A percentile compares a stretch with the other conserved stretches of the same genome.
These are phyloP conservation scores for Russula olivacea DNA, from an alignment of 768 basidiomycete species.

Conservation along the genomic window DNA sequence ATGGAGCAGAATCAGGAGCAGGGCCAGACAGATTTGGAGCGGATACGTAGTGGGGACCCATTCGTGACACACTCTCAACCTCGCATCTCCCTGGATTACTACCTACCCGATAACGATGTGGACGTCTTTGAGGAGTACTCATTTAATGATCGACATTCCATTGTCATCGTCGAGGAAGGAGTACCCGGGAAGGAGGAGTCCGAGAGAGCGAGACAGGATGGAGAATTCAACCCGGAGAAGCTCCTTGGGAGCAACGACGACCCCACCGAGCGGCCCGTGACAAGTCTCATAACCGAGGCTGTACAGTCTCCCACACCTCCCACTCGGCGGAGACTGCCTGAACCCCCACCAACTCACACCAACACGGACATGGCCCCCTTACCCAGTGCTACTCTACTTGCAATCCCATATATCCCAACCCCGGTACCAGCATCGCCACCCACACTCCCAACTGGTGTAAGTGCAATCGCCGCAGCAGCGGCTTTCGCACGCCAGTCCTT, in stretches of 20 bases:
- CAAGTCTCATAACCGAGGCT: constrained; percentile 62
- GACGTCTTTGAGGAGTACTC: constrained; percentile 93
- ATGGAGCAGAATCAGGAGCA: constrained; percentile 66
- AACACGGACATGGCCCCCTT: constrained; percentile 1
- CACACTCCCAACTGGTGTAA: no score
- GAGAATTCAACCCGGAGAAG: not conserved
- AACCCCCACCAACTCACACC: constrained; percentile 3
- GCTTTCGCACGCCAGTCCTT: not conserved
- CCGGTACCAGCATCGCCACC: not conserved
- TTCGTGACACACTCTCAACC: constrained; percentile 73
- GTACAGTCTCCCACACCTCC: constrained; percentile 27
- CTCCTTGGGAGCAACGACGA: constrained; percentile 30
- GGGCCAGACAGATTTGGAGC: constrained; percentile 58
- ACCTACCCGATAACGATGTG: constrained; percentile 45
- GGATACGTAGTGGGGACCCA: constrained; percentile 67
- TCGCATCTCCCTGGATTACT: constrained; percentile 63
- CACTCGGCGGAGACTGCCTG: constrained; percentile 8
- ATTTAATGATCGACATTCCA: constrained; percentile 79
- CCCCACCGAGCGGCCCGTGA: constrained; percentile 50
- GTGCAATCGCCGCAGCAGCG: not conserved
- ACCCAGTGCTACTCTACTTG: constrained; percentile 4
- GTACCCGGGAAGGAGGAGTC: constrained; percentile 20
- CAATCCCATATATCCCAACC: not conserved
- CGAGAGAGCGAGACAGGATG: not conserved
- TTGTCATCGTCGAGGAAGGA: constrained; percentile 57